Percentiles rank a stretch among this genome's conserved stretches.
These are phyloP conservation scores for Starmerella bombicola DNA, from an alignment of 805 yeast species.

Conservation along the genomic window DNA sequence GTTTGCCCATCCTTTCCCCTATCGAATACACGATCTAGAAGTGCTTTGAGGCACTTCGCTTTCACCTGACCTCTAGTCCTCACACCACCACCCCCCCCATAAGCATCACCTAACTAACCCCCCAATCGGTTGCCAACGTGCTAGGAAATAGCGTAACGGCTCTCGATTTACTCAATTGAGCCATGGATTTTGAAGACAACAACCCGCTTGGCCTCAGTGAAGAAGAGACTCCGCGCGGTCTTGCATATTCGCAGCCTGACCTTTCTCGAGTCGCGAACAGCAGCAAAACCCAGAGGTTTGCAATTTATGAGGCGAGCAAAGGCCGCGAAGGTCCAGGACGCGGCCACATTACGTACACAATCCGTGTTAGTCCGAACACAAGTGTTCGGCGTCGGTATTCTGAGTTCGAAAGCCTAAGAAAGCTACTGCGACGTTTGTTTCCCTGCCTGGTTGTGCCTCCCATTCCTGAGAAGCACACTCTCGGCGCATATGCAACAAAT, in stretches of 20 bases:
- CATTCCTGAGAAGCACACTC: constrained; percentile 73
- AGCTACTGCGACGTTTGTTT: constrained; percentile 52
- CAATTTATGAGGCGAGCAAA: constrained; percentile 71
- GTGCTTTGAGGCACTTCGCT: no score
- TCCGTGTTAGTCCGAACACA: constrained; percentile 43
- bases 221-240: constrained; percentile 12
- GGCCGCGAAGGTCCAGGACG: constrained; percentile 66
- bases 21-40: no score
- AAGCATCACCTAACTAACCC: no score
- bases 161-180: no score
- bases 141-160: no score
- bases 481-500: constrained; percentile 37
- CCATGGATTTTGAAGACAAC: constrained; percentile 34
- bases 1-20: no score
- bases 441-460: constrained; percentile 86
- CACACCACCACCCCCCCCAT: no score
- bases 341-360: constrained; percentile 73
- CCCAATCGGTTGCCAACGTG: no score
- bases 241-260: background rate
- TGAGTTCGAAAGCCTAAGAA: constrained; percentile 77
- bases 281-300: constrained; percentile 9
- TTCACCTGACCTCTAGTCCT: no score
- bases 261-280: background rate
- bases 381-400: constrained; percentile 75
- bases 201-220: constrained; percentile 34